These are phyloP conservation scores for Przewalskia tangutica DNA, from an alignment of 257 asterid species.

Conservation along the genomic window DNA sequence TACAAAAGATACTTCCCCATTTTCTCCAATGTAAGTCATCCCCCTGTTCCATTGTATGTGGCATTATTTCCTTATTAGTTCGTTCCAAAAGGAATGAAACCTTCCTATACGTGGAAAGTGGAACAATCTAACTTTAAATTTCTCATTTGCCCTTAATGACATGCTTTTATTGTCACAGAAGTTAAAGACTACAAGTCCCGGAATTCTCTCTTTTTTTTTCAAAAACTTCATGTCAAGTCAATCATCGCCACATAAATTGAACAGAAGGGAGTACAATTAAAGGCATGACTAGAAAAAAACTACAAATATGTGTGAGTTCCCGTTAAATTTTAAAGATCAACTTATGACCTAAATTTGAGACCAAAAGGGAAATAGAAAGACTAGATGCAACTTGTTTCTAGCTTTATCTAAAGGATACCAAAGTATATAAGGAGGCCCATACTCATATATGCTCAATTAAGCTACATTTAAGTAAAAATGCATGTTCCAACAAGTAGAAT, in stretches of 20 bases:
- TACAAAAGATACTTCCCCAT: not conserved
- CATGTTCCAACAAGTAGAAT: not conserved
- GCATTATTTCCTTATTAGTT: not conserved
- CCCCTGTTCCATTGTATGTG: not conserved
- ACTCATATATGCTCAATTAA: not conserved
- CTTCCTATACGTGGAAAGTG: not conserved
- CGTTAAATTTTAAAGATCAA: not conserved
- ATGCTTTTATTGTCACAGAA: not conserved
- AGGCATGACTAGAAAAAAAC: too few relatives aligned
- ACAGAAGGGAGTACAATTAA: not conserved
- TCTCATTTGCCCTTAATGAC: not conserved
- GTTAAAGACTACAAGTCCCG: not conserved
- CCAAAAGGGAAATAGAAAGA: not conserved
- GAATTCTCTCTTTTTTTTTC: not conserved
- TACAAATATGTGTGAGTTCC: not conserved
- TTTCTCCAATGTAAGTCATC: not conserved
- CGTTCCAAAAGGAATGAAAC: too few relatives aligned
- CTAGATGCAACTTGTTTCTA: not conserved
- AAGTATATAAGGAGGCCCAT: not conserved
- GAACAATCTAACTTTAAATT: not conserved
- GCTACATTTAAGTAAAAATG: not conserved
- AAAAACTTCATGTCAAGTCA: not conserved
- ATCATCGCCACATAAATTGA: not conserved
- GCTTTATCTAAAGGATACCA: not conserved
- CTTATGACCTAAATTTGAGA: not conserved